Base-by-base conservation (phyloP, 2,329 filamentous ascomycete species). In the Ophioceras dolichostomum region DNA sequence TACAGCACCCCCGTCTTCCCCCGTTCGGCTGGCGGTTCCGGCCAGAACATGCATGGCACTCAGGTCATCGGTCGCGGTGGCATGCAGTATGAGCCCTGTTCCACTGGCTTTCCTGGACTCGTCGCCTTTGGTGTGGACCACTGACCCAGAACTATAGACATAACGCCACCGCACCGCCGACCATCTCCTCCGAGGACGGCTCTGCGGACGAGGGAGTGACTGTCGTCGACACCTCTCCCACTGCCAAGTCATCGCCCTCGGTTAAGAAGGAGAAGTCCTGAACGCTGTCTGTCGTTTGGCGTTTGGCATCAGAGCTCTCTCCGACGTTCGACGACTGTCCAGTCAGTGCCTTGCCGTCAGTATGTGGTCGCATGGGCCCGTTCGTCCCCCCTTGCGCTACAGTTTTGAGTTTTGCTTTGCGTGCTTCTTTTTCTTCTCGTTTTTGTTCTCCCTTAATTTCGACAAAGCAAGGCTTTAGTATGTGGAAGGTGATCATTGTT, bases 131-230 rank as follows among this genome's bases (percentile, higher is more conserved):
- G 18, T 13, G 6, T n/a, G 20, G 41, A 44, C 47, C 41, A 50
- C 45, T 43, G 17, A 41, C 24, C 36, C 19, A 7, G 39, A 28
- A 39, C n/a, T n/a, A 4, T 45, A 67, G 60, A 50, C 57, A 59
- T 49, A 62, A 55, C 45, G 54, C 53, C 40, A 54, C 62, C 42
- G 59, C 57, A 38, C 53, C 56, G 39, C 53, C 58, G 34, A 52
- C 62, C 39, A 55, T 57, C 33, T 56, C 64, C 38, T 70, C 67
- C 33, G 65, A 70, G 43, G 57, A 61, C 42, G 57, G 55, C 34
- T 58, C 61, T 29, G 65, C 58, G 41, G 68, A 71, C 44, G 70
- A 75, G 49, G 66, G 64, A 41, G 62, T 65, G 39, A 73, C 70
- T n/a, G 63, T 74, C 42, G 62, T 68, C 34, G 67, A 73, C 43